Base-by-base conservation (phyloP, 2,329 filamentous ascomycete species). In the Nigrospora osmanthi region DNA sequence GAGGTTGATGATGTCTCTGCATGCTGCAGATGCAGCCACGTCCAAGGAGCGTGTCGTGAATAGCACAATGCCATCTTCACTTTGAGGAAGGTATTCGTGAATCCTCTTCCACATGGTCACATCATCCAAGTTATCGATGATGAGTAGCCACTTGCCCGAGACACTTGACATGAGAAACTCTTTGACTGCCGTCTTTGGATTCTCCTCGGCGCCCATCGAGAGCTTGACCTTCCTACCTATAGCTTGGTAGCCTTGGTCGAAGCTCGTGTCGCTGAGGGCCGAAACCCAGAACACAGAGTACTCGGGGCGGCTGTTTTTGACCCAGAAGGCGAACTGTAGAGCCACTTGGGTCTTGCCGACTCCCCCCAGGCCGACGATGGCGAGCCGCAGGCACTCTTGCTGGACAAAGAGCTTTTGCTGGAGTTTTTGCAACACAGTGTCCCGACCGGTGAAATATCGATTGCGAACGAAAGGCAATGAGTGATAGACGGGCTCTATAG, bases 181-280 rank as follows among this genome's bases (percentile, higher is more conserved):
- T n/a, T n/a, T n/a, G 61, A 50, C 4, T 42, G 39, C 12, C 76
- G 69, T 82, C 77, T 43, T 76, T 73, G 34, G 80, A 54, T 49
- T 86, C 81, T 39, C 67, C 64, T 75, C 64, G 7, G 52, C 52
- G 39, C 72, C 72, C 2, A 74, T 65, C 12, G 66, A 35, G 7
- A 65, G 50, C 1, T 46, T 38, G 12, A 70, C 54, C 52, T 58
- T 53, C 35, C 51, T 55, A 2, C 56, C 60, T 4, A 70, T 58
- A 6, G 58, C 57, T 2, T 39, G 40, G 46, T 63, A 71, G 12
- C 65, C 65, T 43, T 67, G 60, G 34, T 70, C 56, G 45, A 73
- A 63, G 44, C 54, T 64, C 14, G 59, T 62, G n/a, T 51, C 47
- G 46, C 63, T 68, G 19, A 59, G 55, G 7, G 63, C 67, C 6